These are phyloP conservation scores for Podaxis sp. DNA, from an alignment of 768 basidiomycete species.

Conservation along the genomic window DNA sequence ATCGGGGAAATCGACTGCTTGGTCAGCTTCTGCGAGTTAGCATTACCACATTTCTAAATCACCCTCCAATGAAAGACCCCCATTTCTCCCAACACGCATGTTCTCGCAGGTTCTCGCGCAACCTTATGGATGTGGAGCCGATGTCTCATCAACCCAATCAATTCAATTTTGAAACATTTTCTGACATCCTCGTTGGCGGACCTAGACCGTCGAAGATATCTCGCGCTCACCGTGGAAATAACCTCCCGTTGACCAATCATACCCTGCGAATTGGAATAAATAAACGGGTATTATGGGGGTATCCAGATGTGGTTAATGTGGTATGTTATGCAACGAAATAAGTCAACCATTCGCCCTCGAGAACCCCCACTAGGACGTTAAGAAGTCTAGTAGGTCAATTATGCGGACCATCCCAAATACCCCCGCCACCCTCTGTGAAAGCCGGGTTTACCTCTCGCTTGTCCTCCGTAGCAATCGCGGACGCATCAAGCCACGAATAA, in stretches of 20 bases:
- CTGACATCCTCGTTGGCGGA: conserved; percentile 1
- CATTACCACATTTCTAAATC: conserved; percentile 10
- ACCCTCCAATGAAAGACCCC: conserved; percentile 13
- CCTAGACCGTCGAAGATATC: conserved; percentile 10
- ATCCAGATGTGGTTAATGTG: conserved; percentile 11
- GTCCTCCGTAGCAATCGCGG: conserved; percentile 66
- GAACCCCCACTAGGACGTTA: not conserved
- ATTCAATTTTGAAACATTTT: conserved; percentile 17
- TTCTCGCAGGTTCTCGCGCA: conserved; percentile 24
- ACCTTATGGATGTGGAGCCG: conserved; percentile 39
- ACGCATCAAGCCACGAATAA: conserved; percentile 75
- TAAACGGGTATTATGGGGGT: conserved; percentile 1
- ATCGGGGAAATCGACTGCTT: conserved; percentile 5
- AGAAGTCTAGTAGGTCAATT: not conserved
- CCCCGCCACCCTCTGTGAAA: conserved; percentile 19
- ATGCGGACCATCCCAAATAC: conserved; percentile 14
- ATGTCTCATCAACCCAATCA: conserved; percentile 22
- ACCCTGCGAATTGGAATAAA: not conserved
- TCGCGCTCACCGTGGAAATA: conserved; percentile 14
- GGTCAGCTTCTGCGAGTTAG: not conserved
- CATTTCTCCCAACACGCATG: conserved; percentile 13
- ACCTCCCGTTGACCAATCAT: conserved; percentile 8
- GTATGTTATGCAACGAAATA: conserved; percentile 11
- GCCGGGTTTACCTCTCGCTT: conserved; percentile 77
- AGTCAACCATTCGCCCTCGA: conserved; percentile 4